Percentiles rank a stretch among this genome's conserved stretches.
These are phyloP conservation scores for Pochonia chlamydosporia DNA, from an alignment of 2,329 filamentous ascomycete species.

Conservation along the genomic window DNA sequence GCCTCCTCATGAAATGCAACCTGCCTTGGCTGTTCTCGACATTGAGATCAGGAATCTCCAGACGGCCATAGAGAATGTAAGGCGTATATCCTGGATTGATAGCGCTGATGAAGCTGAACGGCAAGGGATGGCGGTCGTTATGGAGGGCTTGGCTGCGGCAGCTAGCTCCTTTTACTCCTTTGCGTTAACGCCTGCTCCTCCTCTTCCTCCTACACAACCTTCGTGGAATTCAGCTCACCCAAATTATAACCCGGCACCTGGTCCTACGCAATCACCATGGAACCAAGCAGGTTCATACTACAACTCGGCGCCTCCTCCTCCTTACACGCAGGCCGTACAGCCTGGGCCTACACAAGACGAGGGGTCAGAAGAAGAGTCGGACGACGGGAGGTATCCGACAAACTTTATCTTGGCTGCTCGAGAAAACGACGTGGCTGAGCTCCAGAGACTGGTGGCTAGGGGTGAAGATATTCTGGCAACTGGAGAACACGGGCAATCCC, in stretches of 20 bases:
- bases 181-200: neutral
- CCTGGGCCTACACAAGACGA: neutral
- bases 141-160: neutral
- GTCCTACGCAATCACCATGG: neutral
- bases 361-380: neutral
- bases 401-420: neutral
- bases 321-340: neutral
- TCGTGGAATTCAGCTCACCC: too few species aligned
- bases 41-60: neutral
- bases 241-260: too few species aligned
- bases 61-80: neutral
- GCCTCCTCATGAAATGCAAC: constrained; percentile 1
- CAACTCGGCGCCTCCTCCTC: neutral
- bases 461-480: neutral
- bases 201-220: too few species aligned
- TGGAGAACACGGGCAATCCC: constrained; percentile 1
- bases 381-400: neutral
- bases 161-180: neutral
- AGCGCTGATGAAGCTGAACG: neutral
- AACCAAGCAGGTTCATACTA: neutral
- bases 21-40: neutral
- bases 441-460: constrained; percentile 2
- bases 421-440: neutral
- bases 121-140: neutral
- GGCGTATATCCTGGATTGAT: neutral